Conservation (phyloP, 2,329 filamentous ascomycete species). For the Xylaria sp. region DNA sequence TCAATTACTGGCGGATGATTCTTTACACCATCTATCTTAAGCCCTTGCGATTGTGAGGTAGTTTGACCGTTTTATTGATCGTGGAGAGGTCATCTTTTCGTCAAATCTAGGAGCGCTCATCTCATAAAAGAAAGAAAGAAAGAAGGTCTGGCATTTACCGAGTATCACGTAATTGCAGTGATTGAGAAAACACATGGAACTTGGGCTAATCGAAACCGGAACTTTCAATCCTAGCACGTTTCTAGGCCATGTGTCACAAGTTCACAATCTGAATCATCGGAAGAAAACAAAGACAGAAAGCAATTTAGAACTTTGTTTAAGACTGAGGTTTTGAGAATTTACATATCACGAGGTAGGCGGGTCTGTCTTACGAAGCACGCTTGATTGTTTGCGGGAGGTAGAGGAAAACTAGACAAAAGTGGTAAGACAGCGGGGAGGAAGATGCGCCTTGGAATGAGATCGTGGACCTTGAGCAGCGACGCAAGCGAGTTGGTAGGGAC, state of each 20-base stretch:
- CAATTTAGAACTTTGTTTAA: not conserved
- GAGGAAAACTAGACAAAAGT: not conserved
- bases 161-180: too few species aligned
- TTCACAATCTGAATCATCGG: not conserved
- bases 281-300: not conserved
- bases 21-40: too few species aligned
- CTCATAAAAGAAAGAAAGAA: too few species aligned
- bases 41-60: too few species aligned
- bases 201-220: too few species aligned
- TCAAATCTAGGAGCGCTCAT: not conserved
- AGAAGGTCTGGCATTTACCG: too few species aligned
- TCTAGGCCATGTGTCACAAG: not conserved
- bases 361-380: not conserved
- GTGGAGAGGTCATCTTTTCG: not conserved
- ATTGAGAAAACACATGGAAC: not conserved
- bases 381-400: not conserved
- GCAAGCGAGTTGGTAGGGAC: conserved; percentile 1
- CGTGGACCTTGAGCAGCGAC: not conserved
- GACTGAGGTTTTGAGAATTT: not conserved
- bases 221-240: not conserved
- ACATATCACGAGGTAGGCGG: not conserved
- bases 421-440: conserved; percentile 1
- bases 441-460: not conserved
- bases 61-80: not conserved
- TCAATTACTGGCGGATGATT: not conserved